These are phyloP conservation scores for Rubroboletus satanas DNA, from an alignment of 768 basidiomycete species.

Conservation along the genomic window DNA sequence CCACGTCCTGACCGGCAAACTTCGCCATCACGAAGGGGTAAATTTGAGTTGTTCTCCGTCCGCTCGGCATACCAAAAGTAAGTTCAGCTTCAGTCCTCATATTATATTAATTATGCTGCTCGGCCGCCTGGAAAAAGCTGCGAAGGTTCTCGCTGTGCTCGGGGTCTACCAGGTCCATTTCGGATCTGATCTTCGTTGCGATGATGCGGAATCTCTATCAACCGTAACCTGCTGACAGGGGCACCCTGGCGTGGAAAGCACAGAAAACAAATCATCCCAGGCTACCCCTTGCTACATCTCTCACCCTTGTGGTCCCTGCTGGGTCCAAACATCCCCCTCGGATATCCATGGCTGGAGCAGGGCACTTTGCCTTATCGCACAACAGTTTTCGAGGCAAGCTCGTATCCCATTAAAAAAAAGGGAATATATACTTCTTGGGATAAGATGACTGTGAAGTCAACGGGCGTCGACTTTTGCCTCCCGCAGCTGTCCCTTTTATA, in stretches of 20 bases:
- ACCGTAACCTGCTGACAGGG: slow-evolving; percentile 24
- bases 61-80: neutral
- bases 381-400: neutral
- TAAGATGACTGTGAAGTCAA: neutral
- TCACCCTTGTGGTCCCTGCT: slow-evolving; percentile 14
- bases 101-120: neutral
- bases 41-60: neutral
- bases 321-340: slow-evolving; percentile 10
- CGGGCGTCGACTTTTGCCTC: neutral
- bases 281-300: slow-evolving; percentile 13
- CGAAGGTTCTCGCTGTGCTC: slow-evolving; percentile 5
- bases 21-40: neutral
- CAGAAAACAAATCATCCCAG: slow-evolving; percentile 12
- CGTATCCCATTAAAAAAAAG: slow-evolving; percentile 1
- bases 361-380: neutral
- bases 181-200: slow-evolving; percentile 26
- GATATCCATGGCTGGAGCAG: slow-evolving; percentile 12
- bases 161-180: slow-evolving; percentile 17
- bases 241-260: slow-evolving; percentile 29
- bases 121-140: slow-evolving; percentile 2
- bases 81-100: neutral
- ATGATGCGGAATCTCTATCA: slow-evolving; percentile 20
- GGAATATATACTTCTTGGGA: slow-evolving; percentile 4
- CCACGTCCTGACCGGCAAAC: slow-evolving; percentile 12
- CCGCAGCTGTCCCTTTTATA: neutral